phyloP scores from a whole-genome alignment of 2,329 filamentous ascomycete genomes.

The Stachybotrys echinatus region DNA sequence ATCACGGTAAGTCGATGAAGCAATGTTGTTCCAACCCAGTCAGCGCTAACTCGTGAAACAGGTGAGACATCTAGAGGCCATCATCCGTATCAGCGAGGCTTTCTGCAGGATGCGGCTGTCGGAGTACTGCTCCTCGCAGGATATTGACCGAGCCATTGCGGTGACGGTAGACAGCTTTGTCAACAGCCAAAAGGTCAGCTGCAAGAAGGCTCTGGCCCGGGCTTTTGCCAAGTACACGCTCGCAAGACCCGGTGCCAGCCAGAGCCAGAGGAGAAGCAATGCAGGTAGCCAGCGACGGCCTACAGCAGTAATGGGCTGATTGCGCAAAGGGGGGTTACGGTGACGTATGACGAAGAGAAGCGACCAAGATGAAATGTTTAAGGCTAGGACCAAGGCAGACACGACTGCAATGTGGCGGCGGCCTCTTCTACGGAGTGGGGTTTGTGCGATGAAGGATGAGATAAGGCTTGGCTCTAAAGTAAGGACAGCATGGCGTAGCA shows the following conservation, averaged over 20 bases:
- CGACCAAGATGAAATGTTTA: too few species aligned
- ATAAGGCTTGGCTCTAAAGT: too few species aligned
- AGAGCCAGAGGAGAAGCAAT: conserved; percentile 14
- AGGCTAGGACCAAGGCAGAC: too few species aligned
- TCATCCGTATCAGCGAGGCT: conserved; percentile 88
- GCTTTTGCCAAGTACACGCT: conserved; percentile 94
- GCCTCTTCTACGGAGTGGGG: too few species aligned
- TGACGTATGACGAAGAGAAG: background rate
- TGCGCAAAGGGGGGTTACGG: background rate
- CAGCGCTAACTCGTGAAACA: conserved; percentile 28
- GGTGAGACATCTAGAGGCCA: conserved; percentile 96
- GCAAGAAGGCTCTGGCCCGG: conserved; percentile 90
- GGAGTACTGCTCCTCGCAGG: conserved; percentile 83
- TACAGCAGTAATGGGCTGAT: conserved; percentile 21
- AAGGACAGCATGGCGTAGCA: too few species aligned
- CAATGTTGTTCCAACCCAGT: background rate
- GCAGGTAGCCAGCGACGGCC: conserved; percentile 19
- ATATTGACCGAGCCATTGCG: conserved; percentile 95
- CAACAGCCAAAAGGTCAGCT: conserved; percentile 92
- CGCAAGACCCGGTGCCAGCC: conserved; percentile 37
- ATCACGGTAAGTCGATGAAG: conserved; percentile 72
- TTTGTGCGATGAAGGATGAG: too few species aligned
- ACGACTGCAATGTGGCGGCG: too few species aligned
- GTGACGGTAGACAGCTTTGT: conserved; percentile 97
- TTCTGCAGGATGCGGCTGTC: conserved; percentile 99